Base-by-base conservation (phyloP, 106 monocot genomes). In the Gastrodia elata region DNA sequence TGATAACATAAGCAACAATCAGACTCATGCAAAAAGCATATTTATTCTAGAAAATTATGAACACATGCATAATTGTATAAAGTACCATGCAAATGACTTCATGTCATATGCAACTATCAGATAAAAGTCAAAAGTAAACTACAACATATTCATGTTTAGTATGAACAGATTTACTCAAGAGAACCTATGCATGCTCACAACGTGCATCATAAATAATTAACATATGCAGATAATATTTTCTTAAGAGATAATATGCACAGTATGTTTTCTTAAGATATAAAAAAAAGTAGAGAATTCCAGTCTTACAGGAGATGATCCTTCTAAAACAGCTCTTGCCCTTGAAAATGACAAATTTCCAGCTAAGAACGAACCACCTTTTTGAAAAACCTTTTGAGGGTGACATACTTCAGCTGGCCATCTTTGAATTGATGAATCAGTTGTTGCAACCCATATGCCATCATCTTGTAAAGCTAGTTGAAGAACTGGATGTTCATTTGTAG, bases 271-370 rank as follows among this genome's bases (percentile, higher is more conserved):
- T 61, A 11, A 32, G 9, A 61, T 13, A 61, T 61, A 61, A 30
- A 13, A 61, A 61, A 61, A 10, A 61, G 61, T 8, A 67, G 26
- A 72, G 5, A 28, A 39, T 26, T 40, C 25, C 36, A 6, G 22
- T 80, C 97, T 88, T 78, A 98, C 97, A 80, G 91, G 93, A 55
- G 83, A 59, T 41, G 97, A 88, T 83, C 97, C 97, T 82, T 93
- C 97, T 55, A 88, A 73, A 52, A 75, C 83, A 80, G 97, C 90
- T 38, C 93, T 87, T 71, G 97, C 88, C 79, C 93, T 87, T 58
- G 97, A 79, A 77, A 93, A 98, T 20, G 92, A 97, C 78, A 98
- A 88, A 79, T 98, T 98, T 68, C 97, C 97, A 80, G 97, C 97
- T 77, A 98, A 79, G 77, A 98, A 91, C 65, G 93, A 98, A 40